phyloP scores from a whole-genome alignment of 768 basidiomycete species.

The Serendipita indica region DNA sequence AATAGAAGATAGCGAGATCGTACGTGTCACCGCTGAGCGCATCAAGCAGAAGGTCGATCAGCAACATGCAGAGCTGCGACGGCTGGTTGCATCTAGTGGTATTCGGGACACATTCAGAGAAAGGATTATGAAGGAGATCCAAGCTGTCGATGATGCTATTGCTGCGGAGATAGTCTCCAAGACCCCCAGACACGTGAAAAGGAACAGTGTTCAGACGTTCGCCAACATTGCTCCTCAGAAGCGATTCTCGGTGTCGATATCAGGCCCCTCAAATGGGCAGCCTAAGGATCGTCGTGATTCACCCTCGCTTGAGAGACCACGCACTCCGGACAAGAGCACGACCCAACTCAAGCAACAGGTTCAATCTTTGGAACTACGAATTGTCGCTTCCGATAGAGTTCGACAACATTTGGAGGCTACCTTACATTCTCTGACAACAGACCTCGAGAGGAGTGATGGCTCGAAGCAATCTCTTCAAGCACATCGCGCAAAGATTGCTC shows the following conservation, averaged over 20 bases:
- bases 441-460: constrained; percentile 49
- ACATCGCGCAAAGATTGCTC: constrained; percentile 38
- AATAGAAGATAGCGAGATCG: constrained; percentile 40
- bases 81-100: constrained; percentile 42
- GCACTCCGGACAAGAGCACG: constrained; percentile 26
- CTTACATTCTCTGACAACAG: constrained; percentile 41
- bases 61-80: constrained; percentile 58
- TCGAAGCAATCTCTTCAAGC: constrained; percentile 47
- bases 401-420: constrained; percentile 47
- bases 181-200: constrained; percentile 15
- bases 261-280: constrained; percentile 21
- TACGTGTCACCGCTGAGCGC: constrained; percentile 34
- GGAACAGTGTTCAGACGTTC: constrained; percentile 19
- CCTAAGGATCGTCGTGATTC: constrained; percentile 26
- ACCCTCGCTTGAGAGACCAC: constrained; percentile 18
- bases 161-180: constrained; percentile 35
- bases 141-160: constrained; percentile 43
- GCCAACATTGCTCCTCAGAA: constrained; percentile 38
- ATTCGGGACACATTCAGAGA: constrained; percentile 45
- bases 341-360: constrained; percentile 45
- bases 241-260: constrained; percentile 18
- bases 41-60: constrained; percentile 49
- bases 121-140: constrained; percentile 46
- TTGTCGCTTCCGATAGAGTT: constrained; percentile 52
- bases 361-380: constrained; percentile 50